Conservation (phyloP, 768 basidiomycete genomes). For the Xanthoconium purpureum region DNA sequence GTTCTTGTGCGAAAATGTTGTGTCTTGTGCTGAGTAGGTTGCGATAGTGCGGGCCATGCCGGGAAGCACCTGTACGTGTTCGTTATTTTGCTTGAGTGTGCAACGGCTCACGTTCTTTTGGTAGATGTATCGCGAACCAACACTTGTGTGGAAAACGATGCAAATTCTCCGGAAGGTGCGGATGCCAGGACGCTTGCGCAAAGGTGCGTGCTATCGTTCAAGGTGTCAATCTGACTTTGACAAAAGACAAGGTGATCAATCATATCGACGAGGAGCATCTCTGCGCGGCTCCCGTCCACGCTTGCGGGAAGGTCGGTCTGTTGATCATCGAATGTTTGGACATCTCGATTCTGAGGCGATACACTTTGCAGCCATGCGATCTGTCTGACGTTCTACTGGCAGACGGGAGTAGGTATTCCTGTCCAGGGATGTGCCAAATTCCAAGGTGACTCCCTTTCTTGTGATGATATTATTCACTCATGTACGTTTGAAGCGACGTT, state of each 20-base stretch:
- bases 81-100: fast-evolving
- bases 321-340: too few species aligned
- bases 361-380: slow-evolving; percentile 38
- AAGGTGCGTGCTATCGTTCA: slow-evolving; percentile 36
- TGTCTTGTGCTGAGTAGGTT: not conserved
- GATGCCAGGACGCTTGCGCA: slow-evolving; percentile 51
- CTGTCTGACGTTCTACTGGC: slow-evolving; percentile 27
- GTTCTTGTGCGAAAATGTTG: not conserved
- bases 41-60: slow-evolving; percentile 51
- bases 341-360: not conserved
- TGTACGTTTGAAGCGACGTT: not conserved
- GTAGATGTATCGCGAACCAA: slow-evolving; percentile 49
- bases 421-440: slow-evolving; percentile 40
- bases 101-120: not conserved
- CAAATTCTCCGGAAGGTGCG: slow-evolving; percentile 41
- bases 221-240: not conserved
- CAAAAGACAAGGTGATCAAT: slow-evolving; percentile 37
- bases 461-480: slow-evolving; percentile 26
- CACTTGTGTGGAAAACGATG: slow-evolving; percentile 60
- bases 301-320: slow-evolving; percentile 48
- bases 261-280: slow-evolving; percentile 50
- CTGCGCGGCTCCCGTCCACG: slow-evolving; percentile 52
- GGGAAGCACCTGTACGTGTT: slow-evolving; percentile 50
- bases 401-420: slow-evolving; percentile 30
- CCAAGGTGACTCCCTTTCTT: slow-evolving; percentile 16